Evolutionary conservation across 2,329 filamentous ascomycete genomes (phyloP), one percentile per base, ranked within the genome.

Genomic region (Alternaria sp.): DNA sequence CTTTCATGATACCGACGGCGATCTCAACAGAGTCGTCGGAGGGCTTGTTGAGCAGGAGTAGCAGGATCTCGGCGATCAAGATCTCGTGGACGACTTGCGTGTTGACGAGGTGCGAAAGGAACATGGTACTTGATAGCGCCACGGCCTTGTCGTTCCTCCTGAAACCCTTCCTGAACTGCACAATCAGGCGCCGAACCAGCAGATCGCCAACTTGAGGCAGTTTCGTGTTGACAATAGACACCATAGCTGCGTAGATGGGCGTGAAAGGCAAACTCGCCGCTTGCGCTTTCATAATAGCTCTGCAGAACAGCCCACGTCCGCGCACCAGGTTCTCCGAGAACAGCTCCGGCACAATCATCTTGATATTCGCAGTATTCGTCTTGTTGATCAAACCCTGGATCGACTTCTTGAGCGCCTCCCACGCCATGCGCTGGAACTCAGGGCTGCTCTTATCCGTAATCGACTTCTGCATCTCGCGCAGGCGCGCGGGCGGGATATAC

Each of bases 301-400:
- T 88, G 82, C 95, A 97, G 80, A 98, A 97, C 64, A 99, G 82
- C 19, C 96, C 96, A 63, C 96, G 88, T 7, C 96, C 96, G 61
- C 96, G 90, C 44, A 99, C 86, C 72, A 99, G 82, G 78, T 99
- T 99, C 85, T 99, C 96, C 54, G 89, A 89, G 81, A 99, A 99
- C 49, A 99, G 86, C 82, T 99, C 96, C 2, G 95, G 95, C 23
- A 98, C 93, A 66, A 99, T 97, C 77, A 92, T 88, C 82, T 99
- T 98, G 86, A 99, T 98, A 80, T 99, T 99, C 32, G 92, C 93
- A 59, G 95, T 92, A 81, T 98, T 98, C 85, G 97, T 92, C 85
- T 99, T 99, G 87, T 99, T 99, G 86, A 99, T 97, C 69, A 99
- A 84, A 73, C 96, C 96, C 78, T 99, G 98, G 82, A 99, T 97